Evolutionary conservation across 371 early-diverging fungal genomes (phyloP), one percentile per base, ranked within the genome.

Genomic region (Basidiobolus meristosporus): DNA sequence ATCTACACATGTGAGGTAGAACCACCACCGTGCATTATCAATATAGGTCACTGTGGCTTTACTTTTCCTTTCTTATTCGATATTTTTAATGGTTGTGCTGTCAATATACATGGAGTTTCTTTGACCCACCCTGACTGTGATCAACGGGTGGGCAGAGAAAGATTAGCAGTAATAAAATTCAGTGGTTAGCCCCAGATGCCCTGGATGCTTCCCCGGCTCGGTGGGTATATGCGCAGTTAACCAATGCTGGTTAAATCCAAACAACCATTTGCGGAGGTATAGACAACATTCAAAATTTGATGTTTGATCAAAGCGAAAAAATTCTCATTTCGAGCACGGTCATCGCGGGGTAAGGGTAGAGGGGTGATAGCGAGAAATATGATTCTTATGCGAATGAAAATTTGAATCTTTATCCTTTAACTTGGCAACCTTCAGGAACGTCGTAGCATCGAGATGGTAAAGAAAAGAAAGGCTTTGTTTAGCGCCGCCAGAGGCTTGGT

Each of bases 401-500:
- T 30, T 7, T 6, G 12, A 30, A 30, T 30, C 12, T 7, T 7
- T 30, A 6, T 30, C 6, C 30, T 30, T 30, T 30, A 12, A 30
- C 12, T 12, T 6, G 12, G 6, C 12, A 30, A 30, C 6, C 12
- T 7, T 30, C 12, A 7, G 12, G 12, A 30, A 7, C 6, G 6
- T 7, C 6, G 12, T 7, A 30, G 22, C 5, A 37, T 28, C 7
- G 17, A 39, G 23, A 30, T 26, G 22, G 6, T n/a, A 17, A 23
- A 6, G 12, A 5, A 39, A 39, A 17, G 6, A 3, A 5, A 28
- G 39, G 42, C 19, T 17, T 19, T 18, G 18, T 34, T 34, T 34
- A 35, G 36, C 17, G 18, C 15, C 10, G 30, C 28, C 2, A 28
- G 45, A 17, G 45, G 41, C 9, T 18, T 89, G 46, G 70, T 83